Percentiles rank a stretch among this genome's conserved stretches.
phyloP scores from a whole-genome alignment of 2,329 filamentous ascomycete species.

The Dendryphion nanum region DNA sequence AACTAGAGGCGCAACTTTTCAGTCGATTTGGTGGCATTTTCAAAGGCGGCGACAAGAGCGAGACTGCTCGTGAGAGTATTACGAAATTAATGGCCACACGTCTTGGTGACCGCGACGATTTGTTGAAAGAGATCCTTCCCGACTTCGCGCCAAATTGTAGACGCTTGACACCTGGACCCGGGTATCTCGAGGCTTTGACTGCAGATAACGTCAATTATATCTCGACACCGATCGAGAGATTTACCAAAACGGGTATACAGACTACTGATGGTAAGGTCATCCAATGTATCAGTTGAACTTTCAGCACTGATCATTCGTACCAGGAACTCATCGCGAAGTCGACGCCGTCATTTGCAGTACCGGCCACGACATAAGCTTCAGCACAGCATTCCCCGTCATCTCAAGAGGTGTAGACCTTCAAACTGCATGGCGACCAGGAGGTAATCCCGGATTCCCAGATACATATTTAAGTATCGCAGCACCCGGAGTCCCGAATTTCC shows the following conservation, averaged over 20 bases:
- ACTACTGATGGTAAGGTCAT: slow-evolving; percentile 26
- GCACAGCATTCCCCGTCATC: slow-evolving; percentile 14
- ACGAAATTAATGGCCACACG: slow-evolving; percentile 24
- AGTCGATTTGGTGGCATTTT: slow-evolving; percentile 39
- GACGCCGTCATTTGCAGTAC: slow-evolving; percentile 58
- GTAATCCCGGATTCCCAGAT: slow-evolving; percentile 43
- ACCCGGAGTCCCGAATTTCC: slow-evolving; percentile 40
- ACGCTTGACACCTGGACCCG: slow-evolving; percentile 35
- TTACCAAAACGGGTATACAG: slow-evolving; percentile 27
- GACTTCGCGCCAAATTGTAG: slow-evolving; percentile 48
- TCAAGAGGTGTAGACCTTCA: slow-evolving; percentile 27
- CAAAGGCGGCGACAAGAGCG: slow-evolving; percentile 21
- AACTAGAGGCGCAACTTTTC: slow-evolving; percentile 55
- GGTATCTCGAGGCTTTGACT: slow-evolving; percentile 36
- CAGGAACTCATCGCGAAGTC: slow-evolving; percentile 22
- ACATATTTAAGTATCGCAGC: slow-evolving; percentile 26
- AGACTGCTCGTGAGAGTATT: slow-evolving; percentile 10
- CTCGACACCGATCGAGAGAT: slow-evolving; percentile 23
- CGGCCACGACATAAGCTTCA: slow-evolving; percentile 51
- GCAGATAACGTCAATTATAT: slow-evolving; percentile 38
- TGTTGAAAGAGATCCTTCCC: slow-evolving; percentile 42
- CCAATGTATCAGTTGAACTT: background rate
- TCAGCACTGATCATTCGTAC: background rate
- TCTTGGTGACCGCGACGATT: slow-evolving; percentile 29
- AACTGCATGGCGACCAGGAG: slow-evolving; percentile 21